Percentiles rank a stretch among this genome's conserved stretches.
Conservation (phyloP, 441 rosid species). For the Gossypium schwendimanii region DNA sequence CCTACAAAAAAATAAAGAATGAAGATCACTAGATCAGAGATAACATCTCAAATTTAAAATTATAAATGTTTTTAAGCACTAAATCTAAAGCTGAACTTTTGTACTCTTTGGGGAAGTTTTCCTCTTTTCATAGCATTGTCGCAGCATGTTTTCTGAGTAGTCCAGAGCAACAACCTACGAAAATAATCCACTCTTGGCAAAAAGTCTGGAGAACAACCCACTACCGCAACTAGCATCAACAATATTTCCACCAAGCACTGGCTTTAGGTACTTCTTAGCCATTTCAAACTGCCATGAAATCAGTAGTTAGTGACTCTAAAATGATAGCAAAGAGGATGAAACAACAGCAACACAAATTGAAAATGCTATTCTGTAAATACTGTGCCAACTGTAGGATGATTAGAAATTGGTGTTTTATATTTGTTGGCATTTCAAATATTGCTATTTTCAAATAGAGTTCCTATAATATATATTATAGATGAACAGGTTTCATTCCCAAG, state of each 20-base stretch:
- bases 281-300: constrained; percentile 54
- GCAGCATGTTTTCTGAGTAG: constrained; percentile 80
- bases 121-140: constrained; percentile 70
- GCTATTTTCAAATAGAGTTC: background rate
- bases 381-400: background rate
- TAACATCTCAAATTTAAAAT: background rate
- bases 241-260: constrained; percentile 71
- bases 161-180: constrained; percentile 71
- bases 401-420: background rate
- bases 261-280: constrained; percentile 65
- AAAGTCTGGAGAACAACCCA: constrained; percentile 71
- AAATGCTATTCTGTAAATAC: background rate
- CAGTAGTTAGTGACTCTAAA: constrained; percentile 12
- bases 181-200: constrained; percentile 63
- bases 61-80: background rate
- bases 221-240: constrained; percentile 90
- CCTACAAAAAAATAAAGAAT: constrained; percentile 25
- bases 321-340: background rate
- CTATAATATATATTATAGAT: background rate
- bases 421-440: background rate
- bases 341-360: background rate
- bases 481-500: background rate
- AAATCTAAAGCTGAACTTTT: constrained; percentile 6
- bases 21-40: background rate
- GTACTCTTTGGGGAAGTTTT: constrained; percentile 57